phyloP scores from a whole-genome alignment of 169 alveolate genomes.

The Plasmodium malariae region DNA sequence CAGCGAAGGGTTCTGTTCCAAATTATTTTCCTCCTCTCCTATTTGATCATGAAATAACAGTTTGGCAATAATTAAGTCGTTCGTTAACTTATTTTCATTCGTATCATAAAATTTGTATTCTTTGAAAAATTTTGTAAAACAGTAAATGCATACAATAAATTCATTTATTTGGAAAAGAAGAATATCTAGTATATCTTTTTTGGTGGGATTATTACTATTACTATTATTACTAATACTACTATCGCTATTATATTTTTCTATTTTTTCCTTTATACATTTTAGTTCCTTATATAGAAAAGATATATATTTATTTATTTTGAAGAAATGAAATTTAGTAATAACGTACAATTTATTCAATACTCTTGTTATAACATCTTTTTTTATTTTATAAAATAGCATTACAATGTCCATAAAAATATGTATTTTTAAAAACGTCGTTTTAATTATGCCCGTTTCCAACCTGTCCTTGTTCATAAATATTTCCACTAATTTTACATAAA shows the following conservation, averaged over 20 bases:
- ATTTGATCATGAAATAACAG: constrained; percentile 11
- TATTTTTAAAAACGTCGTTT: constrained; percentile 23
- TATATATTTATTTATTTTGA: constrained; percentile 33
- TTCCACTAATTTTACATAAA: constrained; percentile 32
- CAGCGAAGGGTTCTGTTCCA: not conserved
- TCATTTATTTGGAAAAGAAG: constrained; percentile 38
- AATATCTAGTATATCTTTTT: constrained; percentile 12
- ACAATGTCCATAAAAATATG: constrained; percentile 60
- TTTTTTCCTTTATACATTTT: constrained; percentile 17
- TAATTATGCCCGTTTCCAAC: constrained; percentile 19
- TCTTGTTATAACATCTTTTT: constrained; percentile 14
- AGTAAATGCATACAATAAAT: constrained; percentile 13
- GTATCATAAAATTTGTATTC: constrained; percentile 26
- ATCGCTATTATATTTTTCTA: constrained; percentile 11
- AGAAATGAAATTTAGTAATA: constrained; percentile 10
- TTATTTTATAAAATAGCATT: constrained; percentile 30
- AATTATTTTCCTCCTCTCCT: not conserved
- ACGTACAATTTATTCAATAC: constrained; percentile 16
- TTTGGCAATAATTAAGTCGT: constrained; percentile 19
- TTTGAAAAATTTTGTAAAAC: constrained; percentile 57
- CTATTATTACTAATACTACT: too few relatives aligned
- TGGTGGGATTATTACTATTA: too few relatives aligned
- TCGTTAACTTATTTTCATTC: constrained; percentile 10
- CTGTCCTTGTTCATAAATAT: constrained; percentile 32
- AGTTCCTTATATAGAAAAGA: constrained; percentile 45